A percentile compares a stretch with the other conserved stretches of the same genome.
Evolutionary conservation across 192 early-diverging fungal species (phyloP).

Genomic region (Coemansia sp.): DNA sequence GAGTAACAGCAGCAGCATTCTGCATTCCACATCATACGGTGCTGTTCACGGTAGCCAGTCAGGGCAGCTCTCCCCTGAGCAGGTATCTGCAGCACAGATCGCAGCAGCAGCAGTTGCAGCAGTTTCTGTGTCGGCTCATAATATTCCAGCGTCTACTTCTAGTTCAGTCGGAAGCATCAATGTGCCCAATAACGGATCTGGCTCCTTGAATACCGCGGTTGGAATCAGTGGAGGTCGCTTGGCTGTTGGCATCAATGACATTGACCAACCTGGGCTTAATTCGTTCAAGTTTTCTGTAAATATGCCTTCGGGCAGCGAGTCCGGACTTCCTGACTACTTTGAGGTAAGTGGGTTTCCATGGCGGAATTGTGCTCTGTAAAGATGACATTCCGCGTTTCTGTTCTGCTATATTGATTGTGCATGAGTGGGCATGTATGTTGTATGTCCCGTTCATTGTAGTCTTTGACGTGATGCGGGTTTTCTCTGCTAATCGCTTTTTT

Average conservation of each 20-base stretch:
- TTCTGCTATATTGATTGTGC: background rate
- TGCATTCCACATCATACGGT: conserved; percentile 30
- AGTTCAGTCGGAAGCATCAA: conserved; percentile 4
- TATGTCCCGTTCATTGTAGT: background rate
- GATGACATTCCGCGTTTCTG: background rate
- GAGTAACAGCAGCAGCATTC: background rate
- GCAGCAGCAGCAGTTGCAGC: conserved; percentile 51
- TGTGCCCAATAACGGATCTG: conserved; percentile 12
- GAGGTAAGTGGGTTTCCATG: conserved; percentile 35
- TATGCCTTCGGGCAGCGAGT: conserved; percentile 38
- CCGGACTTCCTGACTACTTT: conserved; percentile 46
- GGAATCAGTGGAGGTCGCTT: conserved; percentile 14
- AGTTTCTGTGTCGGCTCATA: conserved; percentile 39
- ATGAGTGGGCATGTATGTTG: background rate
- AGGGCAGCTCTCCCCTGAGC: conserved; percentile 28
- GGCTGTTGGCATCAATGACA: conserved; percentile 25
- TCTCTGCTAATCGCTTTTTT: conserved; percentile 8
- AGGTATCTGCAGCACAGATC: conserved; percentile 48
- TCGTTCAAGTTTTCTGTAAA: conserved; percentile 50
- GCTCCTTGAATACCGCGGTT: conserved; percentile 12
- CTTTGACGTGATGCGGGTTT: background rate
- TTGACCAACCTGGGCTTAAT: conserved; percentile 31
- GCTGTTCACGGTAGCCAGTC: conserved; percentile 12
- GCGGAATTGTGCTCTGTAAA: background rate
- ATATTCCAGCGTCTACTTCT: conserved; percentile 20